Base-by-base conservation (phyloP, 768 basidiomycete genomes). In the Termitomyces sp. region DNA sequence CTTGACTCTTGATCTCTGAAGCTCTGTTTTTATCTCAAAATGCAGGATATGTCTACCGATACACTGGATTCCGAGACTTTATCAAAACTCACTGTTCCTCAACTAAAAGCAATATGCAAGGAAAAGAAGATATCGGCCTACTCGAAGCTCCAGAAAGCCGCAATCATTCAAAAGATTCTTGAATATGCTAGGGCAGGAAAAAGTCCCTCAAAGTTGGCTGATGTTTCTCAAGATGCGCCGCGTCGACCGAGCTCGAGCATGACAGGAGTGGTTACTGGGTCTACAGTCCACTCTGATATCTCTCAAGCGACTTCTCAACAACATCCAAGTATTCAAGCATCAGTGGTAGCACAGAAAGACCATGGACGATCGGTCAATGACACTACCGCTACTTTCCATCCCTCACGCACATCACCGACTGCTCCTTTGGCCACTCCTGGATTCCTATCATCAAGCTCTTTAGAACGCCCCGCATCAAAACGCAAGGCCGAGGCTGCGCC, bases 81-180 rank as follows among this genome's bases (percentile, higher is more conserved):
- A n/a, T 71, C 66, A 46, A 79, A 75, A 64, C 67, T 86, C 2
- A 87, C 82, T 8, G 83, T 88, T 10, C 67, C 82, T 20, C 84
- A 86, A 61, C 76, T 92, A 20, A 89, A 83, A 65, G 76, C 76
- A 3, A 58, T 90, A 14, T 91, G 87, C 70, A 90, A 87, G 66
- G 86, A 85, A 52, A 77, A 71, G 55, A 72, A 77, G 22, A 71
- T 90, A 26, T 65, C 74, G 44, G 86, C 85, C 0, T 90, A 88
- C 66, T 87, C 87, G 10, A 91, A 86, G 66, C 79, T 88, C 20
- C 66, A 70, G 41, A 90, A 90, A 67, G 70, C 73, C 52, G 79
- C 73, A 1, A 74, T 90, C 38, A 68, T 90, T 30, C 73, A 76
- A 58, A 86, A 78, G 65, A 63, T 77, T 20, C 67, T 83, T 30